phyloP scores from a whole-genome alignment of 2,329 filamentous ascomycete genomes.

The Aspergillus sp. region DNA sequence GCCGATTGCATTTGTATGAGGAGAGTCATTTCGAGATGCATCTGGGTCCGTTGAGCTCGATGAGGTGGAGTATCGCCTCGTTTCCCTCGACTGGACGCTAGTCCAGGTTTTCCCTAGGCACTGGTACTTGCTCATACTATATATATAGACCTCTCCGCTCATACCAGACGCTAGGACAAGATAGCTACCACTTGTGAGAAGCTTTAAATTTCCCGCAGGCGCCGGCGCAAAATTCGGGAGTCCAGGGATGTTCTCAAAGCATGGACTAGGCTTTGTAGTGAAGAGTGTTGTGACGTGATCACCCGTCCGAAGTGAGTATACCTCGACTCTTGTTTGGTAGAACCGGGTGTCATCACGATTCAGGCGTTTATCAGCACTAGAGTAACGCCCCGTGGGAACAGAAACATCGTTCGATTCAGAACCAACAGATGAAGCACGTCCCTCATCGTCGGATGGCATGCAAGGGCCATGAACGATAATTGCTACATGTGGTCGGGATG shows the following conservation, averaged over 20 bases:
- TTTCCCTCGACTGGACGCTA: conserved; percentile 61
- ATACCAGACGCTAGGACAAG: conserved; percentile 74
- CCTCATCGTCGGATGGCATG: conserved; percentile 48
- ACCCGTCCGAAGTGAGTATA: conserved; percentile 81
- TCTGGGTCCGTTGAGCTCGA: conserved; percentile 47
- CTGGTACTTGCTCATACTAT: conserved; percentile 52
- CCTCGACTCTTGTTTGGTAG: conserved; percentile 84
- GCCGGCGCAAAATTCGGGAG: conserved; percentile 66
- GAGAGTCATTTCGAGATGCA: conserved; percentile 40
- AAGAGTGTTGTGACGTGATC: conserved; percentile 72
- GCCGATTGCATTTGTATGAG: conserved; percentile 27
- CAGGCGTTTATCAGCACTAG: conserved; percentile 21
- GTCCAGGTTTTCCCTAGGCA: conserved; percentile 95
- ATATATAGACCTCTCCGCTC: conserved; percentile 87
- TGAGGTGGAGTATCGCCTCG: conserved; percentile 47
- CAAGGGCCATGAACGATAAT: conserved; percentile 78
- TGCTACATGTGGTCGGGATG: conserved; percentile 71
- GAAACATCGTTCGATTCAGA: conserved; percentile 38
- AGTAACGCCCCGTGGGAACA: conserved; percentile 25
- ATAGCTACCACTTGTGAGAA: conserved; percentile 71
- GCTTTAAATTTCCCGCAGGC: conserved; percentile 69
- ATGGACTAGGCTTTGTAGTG: conserved; percentile 65
- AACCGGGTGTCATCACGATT: conserved; percentile 29
- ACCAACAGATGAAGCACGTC: conserved; percentile 30
- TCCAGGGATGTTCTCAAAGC: conserved; percentile 56